Percentiles rank a stretch among this genome's conserved stretches.
phyloP scores from a whole-genome alignment of 2,329 filamentous ascomycete species.

The Gliomastix tumulicola region DNA sequence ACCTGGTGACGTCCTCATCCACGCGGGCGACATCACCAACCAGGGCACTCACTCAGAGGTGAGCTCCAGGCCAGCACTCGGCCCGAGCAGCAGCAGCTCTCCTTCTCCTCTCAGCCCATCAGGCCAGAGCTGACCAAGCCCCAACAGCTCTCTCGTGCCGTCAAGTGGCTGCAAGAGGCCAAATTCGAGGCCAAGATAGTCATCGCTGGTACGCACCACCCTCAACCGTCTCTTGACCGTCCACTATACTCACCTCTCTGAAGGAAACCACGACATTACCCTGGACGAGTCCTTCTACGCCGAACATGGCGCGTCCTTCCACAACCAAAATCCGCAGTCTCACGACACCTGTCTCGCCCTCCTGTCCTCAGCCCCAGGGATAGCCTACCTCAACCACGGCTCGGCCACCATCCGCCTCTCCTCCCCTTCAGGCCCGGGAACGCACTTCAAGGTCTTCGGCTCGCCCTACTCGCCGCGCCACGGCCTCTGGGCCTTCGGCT shows the following conservation, averaged over 20 bases:
- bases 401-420: constrained; percentile 46
- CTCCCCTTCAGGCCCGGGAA: constrained; percentile 46
- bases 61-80: background rate
- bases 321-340: constrained; percentile 49
- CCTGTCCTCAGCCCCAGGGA: constrained; percentile 42
- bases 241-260: background rate
- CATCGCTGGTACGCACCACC: constrained; percentile 48
- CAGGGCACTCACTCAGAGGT: constrained; percentile 56
- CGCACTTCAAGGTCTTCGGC: constrained; percentile 60
- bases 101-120: too few species aligned
- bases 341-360: constrained; percentile 45
- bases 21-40: constrained; percentile 72
- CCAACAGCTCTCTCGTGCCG: constrained; percentile 48
- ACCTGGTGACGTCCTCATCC: constrained; percentile 65
- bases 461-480: constrained; percentile 57
- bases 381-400: constrained; percentile 60
- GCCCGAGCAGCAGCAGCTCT: too few species aligned
- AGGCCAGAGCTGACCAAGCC: background rate
- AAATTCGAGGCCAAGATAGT: constrained; percentile 66
- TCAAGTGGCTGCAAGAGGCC: constrained; percentile 60
- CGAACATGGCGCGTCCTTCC: constrained; percentile 44
- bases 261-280: constrained; percentile 74
- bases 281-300: constrained; percentile 58
- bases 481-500: constrained; percentile 62
- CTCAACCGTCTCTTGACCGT: background rate